Conservation (phyloP, 345 rosid genomes). For the Syzygium oleosum region DNA sequence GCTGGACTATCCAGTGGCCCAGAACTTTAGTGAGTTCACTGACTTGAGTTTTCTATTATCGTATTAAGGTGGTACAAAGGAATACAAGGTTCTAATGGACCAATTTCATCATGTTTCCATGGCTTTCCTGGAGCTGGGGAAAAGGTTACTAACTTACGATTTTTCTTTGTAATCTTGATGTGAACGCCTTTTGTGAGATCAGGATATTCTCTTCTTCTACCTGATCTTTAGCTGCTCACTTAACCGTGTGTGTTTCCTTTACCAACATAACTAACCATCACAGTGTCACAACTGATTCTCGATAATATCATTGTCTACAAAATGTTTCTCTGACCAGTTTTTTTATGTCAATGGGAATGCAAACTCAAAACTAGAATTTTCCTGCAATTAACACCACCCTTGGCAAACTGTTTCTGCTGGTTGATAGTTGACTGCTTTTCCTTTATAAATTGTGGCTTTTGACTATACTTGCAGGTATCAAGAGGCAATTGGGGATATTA, state of each 20-base stretch:
- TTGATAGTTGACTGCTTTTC: neutral
- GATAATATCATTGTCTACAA: neutral
- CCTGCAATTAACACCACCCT: neutral
- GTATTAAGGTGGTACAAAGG: constrained; percentile 72
- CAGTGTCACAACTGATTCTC: neutral
- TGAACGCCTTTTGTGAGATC: neutral
- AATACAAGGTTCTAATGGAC: constrained; percentile 90
- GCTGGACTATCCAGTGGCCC: neutral
- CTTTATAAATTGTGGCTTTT: neutral
- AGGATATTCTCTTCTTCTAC: neutral
- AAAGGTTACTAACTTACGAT: constrained; percentile 32
- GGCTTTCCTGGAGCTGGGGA: constrained; percentile 80
- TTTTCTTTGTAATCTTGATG: neutral
- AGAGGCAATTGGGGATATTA: constrained; percentile 77
- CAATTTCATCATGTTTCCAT: constrained; percentile 74
- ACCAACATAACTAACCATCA: neutral
- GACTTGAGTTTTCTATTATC: neutral
- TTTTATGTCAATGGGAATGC: neutral
- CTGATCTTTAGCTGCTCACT: neutral
- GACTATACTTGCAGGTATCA: constrained; percentile 50
- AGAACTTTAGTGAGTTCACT: neutral
- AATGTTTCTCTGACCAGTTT: neutral
- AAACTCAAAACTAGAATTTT: neutral
- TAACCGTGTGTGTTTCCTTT: neutral
- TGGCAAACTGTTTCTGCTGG: neutral